These are phyloP conservation scores for Colletotrichum truncatum DNA, from an alignment of 2,329 filamentous ascomycete species.

Conservation along the genomic window DNA sequence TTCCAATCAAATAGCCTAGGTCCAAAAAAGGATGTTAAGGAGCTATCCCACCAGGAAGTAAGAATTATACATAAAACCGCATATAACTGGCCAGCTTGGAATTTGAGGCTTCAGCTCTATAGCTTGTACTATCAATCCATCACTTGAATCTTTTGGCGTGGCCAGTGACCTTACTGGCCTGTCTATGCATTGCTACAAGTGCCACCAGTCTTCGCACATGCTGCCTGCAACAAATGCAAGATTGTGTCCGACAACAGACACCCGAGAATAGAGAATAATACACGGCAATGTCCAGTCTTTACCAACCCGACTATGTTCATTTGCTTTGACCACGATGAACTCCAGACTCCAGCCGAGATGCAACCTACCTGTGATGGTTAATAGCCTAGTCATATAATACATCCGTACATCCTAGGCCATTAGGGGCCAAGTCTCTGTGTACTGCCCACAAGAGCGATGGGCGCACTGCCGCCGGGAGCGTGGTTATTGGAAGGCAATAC, in stretches of 20 bases:
- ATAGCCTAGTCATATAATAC: neutral
- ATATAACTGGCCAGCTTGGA: too few species aligned
- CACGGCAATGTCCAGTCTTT: neutral
- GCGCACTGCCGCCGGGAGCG: slow-evolving; percentile 50
- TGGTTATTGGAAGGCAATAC: slow-evolving; percentile 73
- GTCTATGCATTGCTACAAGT: too few species aligned
- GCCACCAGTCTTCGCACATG: too few species aligned
- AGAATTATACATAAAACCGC: too few species aligned
- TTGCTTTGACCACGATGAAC: neutral
- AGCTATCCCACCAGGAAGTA: too few species aligned
- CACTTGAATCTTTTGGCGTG: too few species aligned
- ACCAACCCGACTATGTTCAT: neutral
- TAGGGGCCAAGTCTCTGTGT: slow-evolving; percentile 76
- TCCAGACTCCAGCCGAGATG: slow-evolving; percentile 23
- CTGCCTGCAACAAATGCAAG: too few species aligned
- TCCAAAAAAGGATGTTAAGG: too few species aligned
- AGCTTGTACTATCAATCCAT: too few species aligned
- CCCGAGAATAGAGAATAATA: neutral
- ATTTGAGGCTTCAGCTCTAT: too few species aligned
- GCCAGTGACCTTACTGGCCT: too few species aligned
- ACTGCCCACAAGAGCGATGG: slow-evolving; percentile 70
- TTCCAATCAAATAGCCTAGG: too few species aligned
- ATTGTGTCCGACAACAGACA: neutral
- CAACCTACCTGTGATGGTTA: neutral
- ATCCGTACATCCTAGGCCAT: slow-evolving; percentile 34